A percentile compares a stretch with the other conserved stretches of the same genome.
These are phyloP conservation scores for Psilocybe sp. DNA, from an alignment of 768 basidiomycete genomes.

Conservation along the genomic window DNA sequence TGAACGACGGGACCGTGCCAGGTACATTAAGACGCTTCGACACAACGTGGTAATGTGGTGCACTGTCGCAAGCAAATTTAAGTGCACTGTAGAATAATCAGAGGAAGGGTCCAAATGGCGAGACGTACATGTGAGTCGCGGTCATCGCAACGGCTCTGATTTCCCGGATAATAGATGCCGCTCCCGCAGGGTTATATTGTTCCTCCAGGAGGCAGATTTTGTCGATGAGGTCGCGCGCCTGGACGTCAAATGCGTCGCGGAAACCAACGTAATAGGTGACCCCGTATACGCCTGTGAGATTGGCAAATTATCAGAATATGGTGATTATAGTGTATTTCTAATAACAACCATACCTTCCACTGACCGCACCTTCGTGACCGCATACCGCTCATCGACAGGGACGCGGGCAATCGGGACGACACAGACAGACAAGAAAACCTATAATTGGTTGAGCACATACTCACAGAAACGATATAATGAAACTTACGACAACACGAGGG, in stretches of 20 bases:
- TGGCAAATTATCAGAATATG: not conserved
- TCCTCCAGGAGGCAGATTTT: constrained; percentile 49
- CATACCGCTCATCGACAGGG: constrained; percentile 47
- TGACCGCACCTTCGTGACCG: constrained; percentile 54
- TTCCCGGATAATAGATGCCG: constrained; percentile 30
- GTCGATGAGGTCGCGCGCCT: constrained; percentile 44
- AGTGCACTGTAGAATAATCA: not conserved
- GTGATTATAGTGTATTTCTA: not conserved
- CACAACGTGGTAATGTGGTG: constrained; percentile 57
- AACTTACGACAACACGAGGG: constrained; percentile 59
- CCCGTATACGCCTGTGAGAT: constrained; percentile 51
- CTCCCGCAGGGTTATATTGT: constrained; percentile 30
- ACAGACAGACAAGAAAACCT: constrained; percentile 65
- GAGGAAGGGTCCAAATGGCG: not conserved
- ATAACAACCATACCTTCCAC: constrained; percentile 38
- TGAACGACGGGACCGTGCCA: constrained; percentile 27
- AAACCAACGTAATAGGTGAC: constrained; percentile 61
- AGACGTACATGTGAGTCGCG: constrained; percentile 57
- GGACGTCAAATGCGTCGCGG: constrained; percentile 55
- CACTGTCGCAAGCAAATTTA: constrained; percentile 27
- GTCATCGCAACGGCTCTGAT: constrained; percentile 38
- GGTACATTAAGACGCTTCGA: constrained; percentile 30
- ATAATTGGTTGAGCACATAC: not conserved
- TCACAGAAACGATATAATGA: not conserved
- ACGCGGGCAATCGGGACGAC: constrained; percentile 51